Evolutionary conservation across 2,329 filamentous ascomycete genomes (phyloP).

Genomic region (Fusarium redolens): DNA sequence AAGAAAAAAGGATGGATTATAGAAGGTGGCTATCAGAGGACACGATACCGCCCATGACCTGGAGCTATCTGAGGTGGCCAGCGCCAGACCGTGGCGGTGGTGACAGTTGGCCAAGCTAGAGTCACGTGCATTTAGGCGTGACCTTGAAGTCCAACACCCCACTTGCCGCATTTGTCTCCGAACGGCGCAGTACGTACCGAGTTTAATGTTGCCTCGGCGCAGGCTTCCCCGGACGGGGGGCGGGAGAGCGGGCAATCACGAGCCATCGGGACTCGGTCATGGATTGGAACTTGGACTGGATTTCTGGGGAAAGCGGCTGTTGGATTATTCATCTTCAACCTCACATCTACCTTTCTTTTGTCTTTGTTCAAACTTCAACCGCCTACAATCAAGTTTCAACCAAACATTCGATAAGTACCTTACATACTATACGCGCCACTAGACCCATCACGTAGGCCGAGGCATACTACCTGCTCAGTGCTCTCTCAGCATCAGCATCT

Average conservation of each 20-base stretch:
- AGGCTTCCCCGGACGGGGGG: slow-evolving; percentile 41
- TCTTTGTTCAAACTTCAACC: not conserved
- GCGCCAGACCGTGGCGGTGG: slow-evolving; percentile 39
- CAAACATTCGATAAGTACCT: not conserved
- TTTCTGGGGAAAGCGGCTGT: slow-evolving; percentile 19
- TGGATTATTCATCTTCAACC: slow-evolving; percentile 32
- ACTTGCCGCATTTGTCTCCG: slow-evolving; percentile 40
- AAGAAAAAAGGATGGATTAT: slow-evolving; percentile 24
- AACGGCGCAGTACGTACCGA: slow-evolving; percentile 30
- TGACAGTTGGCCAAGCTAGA: slow-evolving; percentile 43
- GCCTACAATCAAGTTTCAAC: not conserved
- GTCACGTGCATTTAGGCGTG: slow-evolving; percentile 41
- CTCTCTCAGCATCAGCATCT: slow-evolving; percentile 1
- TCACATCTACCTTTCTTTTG: not conserved
- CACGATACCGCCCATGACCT: slow-evolving; percentile 46
- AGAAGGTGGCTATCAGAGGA: slow-evolving; percentile 43
- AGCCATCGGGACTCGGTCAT: slow-evolving; percentile 33
- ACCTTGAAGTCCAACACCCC: slow-evolving; percentile 20
- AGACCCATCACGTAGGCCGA: slow-evolving; percentile 27
- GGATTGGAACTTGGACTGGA: not conserved
- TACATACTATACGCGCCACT: not conserved
- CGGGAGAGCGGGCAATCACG: slow-evolving; percentile 40
- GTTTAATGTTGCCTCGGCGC: slow-evolving; percentile 32
- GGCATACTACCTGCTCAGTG: slow-evolving; percentile 20
- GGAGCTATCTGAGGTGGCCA: slow-evolving; percentile 37